Percentiles rank a stretch among this genome's conserved stretches.
phyloP scores from a whole-genome alignment of 257 asterid genomes.

The Sherardia arvensis region DNA sequence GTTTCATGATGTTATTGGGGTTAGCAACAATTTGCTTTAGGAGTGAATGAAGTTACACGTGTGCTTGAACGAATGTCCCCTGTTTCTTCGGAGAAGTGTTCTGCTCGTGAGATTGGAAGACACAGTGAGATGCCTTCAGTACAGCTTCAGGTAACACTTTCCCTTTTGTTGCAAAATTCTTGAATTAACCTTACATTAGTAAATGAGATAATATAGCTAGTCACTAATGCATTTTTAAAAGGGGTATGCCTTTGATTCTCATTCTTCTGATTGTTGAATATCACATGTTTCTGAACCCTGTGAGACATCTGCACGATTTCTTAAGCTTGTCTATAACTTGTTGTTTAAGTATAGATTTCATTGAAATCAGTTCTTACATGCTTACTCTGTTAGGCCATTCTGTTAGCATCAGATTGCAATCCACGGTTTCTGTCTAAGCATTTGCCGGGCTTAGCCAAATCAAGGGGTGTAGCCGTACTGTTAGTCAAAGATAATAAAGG shows the following conservation, averaged over 20 bases:
- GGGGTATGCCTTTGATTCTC: not conserved
- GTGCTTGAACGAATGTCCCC: conserved; percentile 66
- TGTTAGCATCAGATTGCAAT: conserved; percentile 68
- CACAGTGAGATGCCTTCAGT: conserved; percentile 20
- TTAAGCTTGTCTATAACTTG: not conserved
- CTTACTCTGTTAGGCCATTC: conserved; percentile 41
- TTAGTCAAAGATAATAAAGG: conserved; percentile 48
- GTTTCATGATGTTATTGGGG: conserved; percentile 8
- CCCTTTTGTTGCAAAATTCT: not conserved
- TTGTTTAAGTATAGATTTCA: not conserved
- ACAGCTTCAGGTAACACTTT: conserved; percentile 48
- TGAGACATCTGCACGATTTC: not conserved
- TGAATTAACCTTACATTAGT: no score
- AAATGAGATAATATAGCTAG: no score
- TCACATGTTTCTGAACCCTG: not conserved
- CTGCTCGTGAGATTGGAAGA: conserved; percentile 3
- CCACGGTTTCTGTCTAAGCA: conserved; percentile 80
- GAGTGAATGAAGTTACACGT: conserved; percentile 88
- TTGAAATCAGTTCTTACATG: not conserved
- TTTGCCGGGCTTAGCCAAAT: conserved; percentile 58
- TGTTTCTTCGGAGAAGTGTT: conserved; percentile 6
- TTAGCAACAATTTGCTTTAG: conserved; percentile 76
- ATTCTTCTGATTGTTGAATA: not conserved
- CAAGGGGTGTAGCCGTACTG: conserved; percentile 64
- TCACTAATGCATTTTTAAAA: no score